Conservation (phyloP, 1,284 basidiomycete genomes). For the Exsudoporus floridanus region DNA sequence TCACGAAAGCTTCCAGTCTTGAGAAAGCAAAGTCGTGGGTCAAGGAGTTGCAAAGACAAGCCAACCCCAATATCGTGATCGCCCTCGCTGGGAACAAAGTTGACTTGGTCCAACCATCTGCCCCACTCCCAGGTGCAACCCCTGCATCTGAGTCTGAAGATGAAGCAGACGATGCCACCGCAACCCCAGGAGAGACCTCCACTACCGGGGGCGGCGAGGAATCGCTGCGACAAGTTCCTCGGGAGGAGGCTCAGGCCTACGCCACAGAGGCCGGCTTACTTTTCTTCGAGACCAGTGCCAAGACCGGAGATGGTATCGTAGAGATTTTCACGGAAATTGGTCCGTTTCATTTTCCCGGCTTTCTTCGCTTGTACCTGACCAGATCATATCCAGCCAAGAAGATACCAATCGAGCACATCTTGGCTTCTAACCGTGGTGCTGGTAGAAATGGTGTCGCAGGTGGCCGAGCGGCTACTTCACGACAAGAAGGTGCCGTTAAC, state of each 20-base stretch:
- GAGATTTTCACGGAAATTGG: constrained; percentile 99
- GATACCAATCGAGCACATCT: constrained; percentile 91
- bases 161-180: constrained; percentile 82
- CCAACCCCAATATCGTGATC: constrained; percentile 99
- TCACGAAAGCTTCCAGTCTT: constrained; percentile 90
- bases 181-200: constrained; percentile 72
- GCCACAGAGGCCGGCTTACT: constrained; percentile 90
- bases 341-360: constrained; percentile 39
- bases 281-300: constrained; percentile 98
- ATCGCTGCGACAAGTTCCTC: constrained; percentile 81
- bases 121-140: constrained; percentile 50
- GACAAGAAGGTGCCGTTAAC: constrained; percentile 63
- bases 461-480: constrained; percentile 50
- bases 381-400: constrained; percentile 72
- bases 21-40: constrained; percentile 99
- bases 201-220: constrained; percentile 57
- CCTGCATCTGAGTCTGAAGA: constrained; percentile 68
- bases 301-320: constrained; percentile 95
- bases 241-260: constrained; percentile 95
- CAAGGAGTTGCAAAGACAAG: constrained; percentile 98
- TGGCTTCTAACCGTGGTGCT: constrained; percentile 70
- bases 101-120: constrained; percentile 80
- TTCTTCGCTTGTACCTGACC: constrained; percentile 1
- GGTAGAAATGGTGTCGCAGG: constrained; percentile 62
- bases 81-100: constrained; percentile 96